Evolutionary conservation across 768 basidiomycete species (phyloP).

Genomic region (Lactarius indigo): DNA sequence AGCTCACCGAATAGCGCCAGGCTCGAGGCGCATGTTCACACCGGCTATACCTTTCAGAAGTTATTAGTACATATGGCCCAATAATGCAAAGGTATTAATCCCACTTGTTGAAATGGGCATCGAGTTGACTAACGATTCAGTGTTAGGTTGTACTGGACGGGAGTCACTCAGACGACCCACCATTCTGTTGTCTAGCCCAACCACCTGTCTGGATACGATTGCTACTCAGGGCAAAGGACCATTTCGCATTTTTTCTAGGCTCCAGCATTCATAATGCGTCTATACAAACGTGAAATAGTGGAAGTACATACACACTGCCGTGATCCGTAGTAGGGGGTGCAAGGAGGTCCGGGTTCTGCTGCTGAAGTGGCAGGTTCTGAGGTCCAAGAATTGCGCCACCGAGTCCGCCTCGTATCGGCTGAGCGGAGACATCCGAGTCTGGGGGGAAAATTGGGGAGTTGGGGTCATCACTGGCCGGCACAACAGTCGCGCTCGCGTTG

Average conservation of each 20-base stretch:
- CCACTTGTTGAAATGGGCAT: conserved; percentile 51
- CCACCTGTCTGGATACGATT: conserved; percentile 57
- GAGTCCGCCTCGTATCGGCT: conserved; percentile 44
- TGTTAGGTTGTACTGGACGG: not conserved
- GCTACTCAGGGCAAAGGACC: conserved; percentile 54
- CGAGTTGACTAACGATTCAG: conserved; percentile 34
- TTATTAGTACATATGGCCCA: not conserved
- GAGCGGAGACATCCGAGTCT: conserved; percentile 29
- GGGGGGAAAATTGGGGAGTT: conserved; percentile 28
- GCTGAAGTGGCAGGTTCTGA: conserved; percentile 50
- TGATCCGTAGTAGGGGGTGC: conserved; percentile 62
- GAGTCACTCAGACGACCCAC: conserved; percentile 30
- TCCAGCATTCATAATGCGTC: not conserved
- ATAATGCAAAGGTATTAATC: not conserved
- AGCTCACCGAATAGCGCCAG: conserved; percentile 32
- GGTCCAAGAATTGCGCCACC: conserved; percentile 54
- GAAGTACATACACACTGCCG: conserved; percentile 41
- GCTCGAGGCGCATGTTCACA: conserved; percentile 34
- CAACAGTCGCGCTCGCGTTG: conserved; percentile 25
- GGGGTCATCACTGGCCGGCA: conserved; percentile 31
- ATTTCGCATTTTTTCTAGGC: conserved; percentile 47
- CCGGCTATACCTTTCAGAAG: conserved; percentile 29
- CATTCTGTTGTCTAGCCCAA: conserved; percentile 56
- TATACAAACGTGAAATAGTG: not conserved
- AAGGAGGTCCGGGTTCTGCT: conserved; percentile 54